These are phyloP conservation scores for Epichloe sp. DNA, from an alignment of 2,329 filamentous ascomycete species.

Conservation along the genomic window DNA sequence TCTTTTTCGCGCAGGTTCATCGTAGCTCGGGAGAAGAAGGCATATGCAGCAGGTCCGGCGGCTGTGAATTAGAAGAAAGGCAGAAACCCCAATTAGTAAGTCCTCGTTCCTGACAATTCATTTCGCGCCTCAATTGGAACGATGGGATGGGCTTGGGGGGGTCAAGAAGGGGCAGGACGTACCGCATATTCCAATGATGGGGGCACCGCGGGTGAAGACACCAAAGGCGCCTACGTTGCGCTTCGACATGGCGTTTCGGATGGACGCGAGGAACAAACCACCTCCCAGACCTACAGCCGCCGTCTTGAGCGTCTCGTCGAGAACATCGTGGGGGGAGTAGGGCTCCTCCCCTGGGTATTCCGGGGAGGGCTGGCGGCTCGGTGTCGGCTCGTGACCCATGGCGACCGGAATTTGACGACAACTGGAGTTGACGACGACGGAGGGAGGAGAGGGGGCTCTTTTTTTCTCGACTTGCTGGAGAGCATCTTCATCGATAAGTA, in stretches of 20 bases:
- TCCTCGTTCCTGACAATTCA: no score
- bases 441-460: not conserved
- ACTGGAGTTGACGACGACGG: constrained; percentile 6
- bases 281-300: constrained; percentile 50
- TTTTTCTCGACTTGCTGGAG: not conserved
- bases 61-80: constrained; percentile 30
- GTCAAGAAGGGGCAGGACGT: constrained; percentile 6
- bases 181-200: constrained; percentile 46
- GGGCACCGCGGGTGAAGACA: constrained; percentile 66
- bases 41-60: constrained; percentile 53
- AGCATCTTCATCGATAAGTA: not conserved
- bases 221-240: constrained; percentile 70
- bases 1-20: constrained; percentile 81
- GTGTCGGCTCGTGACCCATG: constrained; percentile 21
- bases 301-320: constrained; percentile 52
- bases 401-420: constrained; percentile 8
- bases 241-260: constrained; percentile 78
- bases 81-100: not conserved
- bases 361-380: constrained; percentile 14
- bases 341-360: constrained; percentile 12
- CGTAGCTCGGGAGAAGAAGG: constrained; percentile 61
- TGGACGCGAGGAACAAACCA: constrained; percentile 60
- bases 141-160: not conserved
- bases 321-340: constrained; percentile 67
- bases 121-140: not conserved